Evolutionary conservation across 1,284 basidiomycete genomes (phyloP).

Genomic region (Boletellus dicymbophilus): DNA sequence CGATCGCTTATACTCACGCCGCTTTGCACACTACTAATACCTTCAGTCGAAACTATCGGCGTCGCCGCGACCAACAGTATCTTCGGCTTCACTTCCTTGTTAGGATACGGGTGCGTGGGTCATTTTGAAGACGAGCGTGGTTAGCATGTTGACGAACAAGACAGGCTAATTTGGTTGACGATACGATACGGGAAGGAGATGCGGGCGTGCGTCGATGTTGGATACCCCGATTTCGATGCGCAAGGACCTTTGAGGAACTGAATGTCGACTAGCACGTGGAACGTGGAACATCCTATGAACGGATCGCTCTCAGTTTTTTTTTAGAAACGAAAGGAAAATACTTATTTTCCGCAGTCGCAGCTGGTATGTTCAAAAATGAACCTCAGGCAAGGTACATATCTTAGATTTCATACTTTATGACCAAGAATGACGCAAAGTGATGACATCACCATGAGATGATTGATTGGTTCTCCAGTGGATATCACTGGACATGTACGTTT

Average conservation of each 20-base stretch:
- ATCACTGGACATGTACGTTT: no score
- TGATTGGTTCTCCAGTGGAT: no score
- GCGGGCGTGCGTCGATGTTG: slow-evolving; percentile 48
- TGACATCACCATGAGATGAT: no score
- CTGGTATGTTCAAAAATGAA: no score
- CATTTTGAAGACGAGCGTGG: background rate
- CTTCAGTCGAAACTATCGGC: slow-evolving; percentile 54
- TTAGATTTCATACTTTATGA: no score
- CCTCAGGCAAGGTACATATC: no score
- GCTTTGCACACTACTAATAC: slow-evolving; percentile 22
- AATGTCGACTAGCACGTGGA: no score
- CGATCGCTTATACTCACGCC: slow-evolving; percentile 40
- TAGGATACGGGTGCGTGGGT: slow-evolving; percentile 45
- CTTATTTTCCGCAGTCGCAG: no score
- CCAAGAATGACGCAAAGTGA: no score
- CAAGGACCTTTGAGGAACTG: background rate
- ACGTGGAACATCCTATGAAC: no score
- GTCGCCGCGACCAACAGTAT: slow-evolving; percentile 53
- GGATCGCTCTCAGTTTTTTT: no score
- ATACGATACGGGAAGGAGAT: slow-evolving; percentile 47
- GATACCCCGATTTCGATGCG: slow-evolving; percentile 33
- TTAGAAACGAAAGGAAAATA: no score
- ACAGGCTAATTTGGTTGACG: slow-evolving; percentile 42
- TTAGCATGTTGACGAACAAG: slow-evolving; percentile 5
- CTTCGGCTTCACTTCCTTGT: slow-evolving; percentile 41